Evolutionary conservation across 2,329 filamentous ascomycete species (phyloP).

Genomic region (Calonectria ilicicola): DNA sequence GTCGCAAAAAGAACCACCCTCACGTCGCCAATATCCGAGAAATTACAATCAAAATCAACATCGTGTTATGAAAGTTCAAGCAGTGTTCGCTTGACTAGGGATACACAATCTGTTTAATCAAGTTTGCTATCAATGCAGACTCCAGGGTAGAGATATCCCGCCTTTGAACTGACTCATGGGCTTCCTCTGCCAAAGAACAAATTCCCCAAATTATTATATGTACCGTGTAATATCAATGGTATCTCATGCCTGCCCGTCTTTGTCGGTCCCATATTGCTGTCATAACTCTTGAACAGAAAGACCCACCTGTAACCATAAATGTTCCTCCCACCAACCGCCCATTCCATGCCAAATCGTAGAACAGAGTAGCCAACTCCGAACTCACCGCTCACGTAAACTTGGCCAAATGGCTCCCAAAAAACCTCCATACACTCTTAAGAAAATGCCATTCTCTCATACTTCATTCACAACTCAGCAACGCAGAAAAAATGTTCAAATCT

Average conservation of each 20-base stretch:
- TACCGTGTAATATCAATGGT: constrained; percentile 37
- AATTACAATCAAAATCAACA: too few species aligned
- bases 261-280: constrained; percentile 35
- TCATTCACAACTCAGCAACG: constrained; percentile 5
- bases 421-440: constrained; percentile 27
- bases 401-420: constrained; percentile 28
- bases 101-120: background rate
- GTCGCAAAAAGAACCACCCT: too few species aligned
- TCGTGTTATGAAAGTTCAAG: background rate
- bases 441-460: constrained; percentile 20
- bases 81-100: background rate
- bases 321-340: constrained; percentile 27
- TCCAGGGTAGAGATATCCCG: background rate
- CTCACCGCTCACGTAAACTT: constrained; percentile 39
- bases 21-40: too few species aligned
- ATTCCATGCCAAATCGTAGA: constrained; percentile 37
- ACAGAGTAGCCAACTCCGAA: constrained; percentile 41
- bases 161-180: background rate
- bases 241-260: constrained; percentile 34
- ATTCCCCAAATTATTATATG: constrained; percentile 21
- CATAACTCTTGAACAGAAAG: too few species aligned
- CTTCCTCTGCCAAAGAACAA: background rate
- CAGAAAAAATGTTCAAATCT: background rate
- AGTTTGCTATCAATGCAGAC: background rate
- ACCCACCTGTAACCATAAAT: too few species aligned